phyloP scores from a whole-genome alignment of 352 stramenopile genomes.

The Sclerospora graminicola region DNA sequence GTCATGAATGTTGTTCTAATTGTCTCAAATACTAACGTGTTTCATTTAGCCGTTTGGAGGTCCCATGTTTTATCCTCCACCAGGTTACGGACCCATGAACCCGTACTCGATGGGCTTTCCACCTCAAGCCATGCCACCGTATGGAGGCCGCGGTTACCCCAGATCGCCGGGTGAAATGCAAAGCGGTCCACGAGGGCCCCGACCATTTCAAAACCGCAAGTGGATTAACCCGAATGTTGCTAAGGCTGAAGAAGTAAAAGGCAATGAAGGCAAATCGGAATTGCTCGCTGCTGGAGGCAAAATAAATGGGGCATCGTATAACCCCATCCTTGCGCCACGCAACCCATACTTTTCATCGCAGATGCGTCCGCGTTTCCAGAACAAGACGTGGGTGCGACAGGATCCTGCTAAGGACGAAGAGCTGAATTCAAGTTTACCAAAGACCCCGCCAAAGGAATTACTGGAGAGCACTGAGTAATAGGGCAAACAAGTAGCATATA shows the following conservation, averaged over 20 bases:
- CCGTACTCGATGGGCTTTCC: slow-evolving; percentile 69
- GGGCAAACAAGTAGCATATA: no score
- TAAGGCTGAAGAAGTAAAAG: slow-evolving; percentile 35
- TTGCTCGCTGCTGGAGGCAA: slow-evolving; percentile 9
- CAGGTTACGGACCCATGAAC: slow-evolving; percentile 45
- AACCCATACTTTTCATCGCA: slow-evolving; percentile 62
- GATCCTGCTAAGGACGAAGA: slow-evolving; percentile 64
- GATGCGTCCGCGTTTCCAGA: slow-evolving; percentile 79
- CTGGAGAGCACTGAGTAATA: slow-evolving; percentile 30
- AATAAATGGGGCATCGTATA: slow-evolving; percentile 3
- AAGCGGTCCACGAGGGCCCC: slow-evolving; percentile 26
- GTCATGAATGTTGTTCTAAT: no score
- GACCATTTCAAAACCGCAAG: slow-evolving; percentile 69
- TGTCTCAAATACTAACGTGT: no score
- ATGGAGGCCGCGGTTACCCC: slow-evolving; percentile 21
- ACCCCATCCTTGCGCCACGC: slow-evolving; percentile 33
- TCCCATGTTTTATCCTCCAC: slow-evolving; percentile 67
- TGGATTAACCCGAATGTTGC: slow-evolving; percentile 78
- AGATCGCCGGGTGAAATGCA: slow-evolving; percentile 15
- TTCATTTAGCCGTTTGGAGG: slow-evolving; percentile 43
- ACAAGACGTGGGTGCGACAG: slow-evolving; percentile 80
- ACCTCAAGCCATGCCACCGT: slow-evolving; percentile 41
- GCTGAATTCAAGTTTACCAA: slow-evolving; percentile 59
- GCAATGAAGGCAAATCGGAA: slow-evolving; percentile 15
- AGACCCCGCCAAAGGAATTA: slow-evolving; percentile 56